phyloP scores from a whole-genome alignment of 257 asterid species.

The Striga asiatica region DNA sequence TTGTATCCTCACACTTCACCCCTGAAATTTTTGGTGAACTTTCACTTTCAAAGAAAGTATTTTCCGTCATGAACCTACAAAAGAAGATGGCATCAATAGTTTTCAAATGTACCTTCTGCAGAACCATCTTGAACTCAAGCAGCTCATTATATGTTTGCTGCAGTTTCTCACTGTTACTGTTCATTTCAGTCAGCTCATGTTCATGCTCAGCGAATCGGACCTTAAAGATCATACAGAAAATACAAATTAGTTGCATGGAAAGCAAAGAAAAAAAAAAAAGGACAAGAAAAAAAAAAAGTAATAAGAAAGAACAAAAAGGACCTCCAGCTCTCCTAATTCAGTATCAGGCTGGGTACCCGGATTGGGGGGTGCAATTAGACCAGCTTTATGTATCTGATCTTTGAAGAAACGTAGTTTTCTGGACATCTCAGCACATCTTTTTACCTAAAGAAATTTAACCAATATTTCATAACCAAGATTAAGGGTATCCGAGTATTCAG shows the following conservation, averaged over 20 bases:
- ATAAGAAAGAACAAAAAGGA: slow-evolving; percentile 17
- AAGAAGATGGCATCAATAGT: slow-evolving; percentile 10
- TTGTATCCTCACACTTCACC: too few species aligned
- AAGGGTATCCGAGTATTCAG: too few species aligned
- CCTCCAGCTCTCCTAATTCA: slow-evolving; percentile 96
- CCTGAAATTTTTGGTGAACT: too few species aligned
- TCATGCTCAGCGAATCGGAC: slow-evolving; percentile 85
- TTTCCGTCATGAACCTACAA: neutral
- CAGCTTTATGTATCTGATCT: slow-evolving; percentile 92
- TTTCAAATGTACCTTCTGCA: slow-evolving; percentile 65
- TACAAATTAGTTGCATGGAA: neutral
- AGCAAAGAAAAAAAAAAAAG: neutral
- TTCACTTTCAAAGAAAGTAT: too few species aligned
- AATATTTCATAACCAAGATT: neutral
- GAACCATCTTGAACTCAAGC: slow-evolving; percentile 92
- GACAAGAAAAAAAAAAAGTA: neutral
- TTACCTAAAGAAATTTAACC: slow-evolving; percentile 45
- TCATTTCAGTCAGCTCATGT: slow-evolving; percentile 92
- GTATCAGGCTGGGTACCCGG: slow-evolving; percentile 75
- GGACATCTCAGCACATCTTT: slow-evolving; percentile 99
- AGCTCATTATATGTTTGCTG: slow-evolving; percentile 81
- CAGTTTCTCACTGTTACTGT: slow-evolving; percentile 74
- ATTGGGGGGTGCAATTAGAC: slow-evolving; percentile 45
- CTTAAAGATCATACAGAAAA: slow-evolving; percentile 26
- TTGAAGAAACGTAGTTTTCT: slow-evolving; percentile 81